Evolutionary conservation across 768 basidiomycete species (phyloP).

Genomic region (Fibroporia radiculosa): DNA sequence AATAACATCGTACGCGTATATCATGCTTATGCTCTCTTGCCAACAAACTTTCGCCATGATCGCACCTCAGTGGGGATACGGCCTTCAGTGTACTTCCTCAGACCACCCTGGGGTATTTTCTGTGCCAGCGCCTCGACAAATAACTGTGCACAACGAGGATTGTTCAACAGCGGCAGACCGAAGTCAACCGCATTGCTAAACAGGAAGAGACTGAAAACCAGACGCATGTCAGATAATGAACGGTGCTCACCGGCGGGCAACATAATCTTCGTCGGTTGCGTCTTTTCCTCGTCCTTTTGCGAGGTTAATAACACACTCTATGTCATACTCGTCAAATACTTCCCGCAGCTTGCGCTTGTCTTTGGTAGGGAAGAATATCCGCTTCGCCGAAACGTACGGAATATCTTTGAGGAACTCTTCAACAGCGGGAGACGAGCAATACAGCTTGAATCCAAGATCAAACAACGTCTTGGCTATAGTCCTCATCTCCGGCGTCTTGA

Average conservation of each 20-base stretch:
- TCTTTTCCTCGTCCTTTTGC: constrained; percentile 70
- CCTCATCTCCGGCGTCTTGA: constrained; percentile 79
- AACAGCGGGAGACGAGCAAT: constrained; percentile 73
- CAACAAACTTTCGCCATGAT: constrained; percentile 89
- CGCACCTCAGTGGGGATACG: constrained; percentile 85
- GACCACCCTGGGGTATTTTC: constrained; percentile 76
- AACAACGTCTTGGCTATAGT: constrained; percentile 72
- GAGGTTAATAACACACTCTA: constrained; percentile 91
- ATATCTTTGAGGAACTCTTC: constrained; percentile 77
- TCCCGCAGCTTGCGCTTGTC: constrained; percentile 94
- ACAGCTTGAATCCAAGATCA: constrained; percentile 92
- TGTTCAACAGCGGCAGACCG: constrained; percentile 85
- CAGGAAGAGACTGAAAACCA: constrained; percentile 2
- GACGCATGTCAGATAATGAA: constrained; percentile 8
- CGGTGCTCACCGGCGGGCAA: constrained; percentile 70
- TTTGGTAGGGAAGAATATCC: constrained; percentile 92
- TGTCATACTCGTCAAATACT: constrained; percentile 91
- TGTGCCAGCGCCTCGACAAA: constrained; percentile 85
- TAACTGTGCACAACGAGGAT: constrained; percentile 79
- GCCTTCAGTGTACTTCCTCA: constrained; percentile 78
- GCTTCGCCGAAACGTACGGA: constrained; percentile 72
- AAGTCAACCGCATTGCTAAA: constrained; percentile 91
- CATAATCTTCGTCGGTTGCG: constrained; percentile 90
- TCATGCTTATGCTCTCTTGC: constrained; percentile 30
- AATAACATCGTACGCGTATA: background rate